A percentile compares a stretch with the other conserved stretches of the same genome.
phyloP scores from a whole-genome alignment of 73 alveolate species.

The Breviolum minutum region DNA sequence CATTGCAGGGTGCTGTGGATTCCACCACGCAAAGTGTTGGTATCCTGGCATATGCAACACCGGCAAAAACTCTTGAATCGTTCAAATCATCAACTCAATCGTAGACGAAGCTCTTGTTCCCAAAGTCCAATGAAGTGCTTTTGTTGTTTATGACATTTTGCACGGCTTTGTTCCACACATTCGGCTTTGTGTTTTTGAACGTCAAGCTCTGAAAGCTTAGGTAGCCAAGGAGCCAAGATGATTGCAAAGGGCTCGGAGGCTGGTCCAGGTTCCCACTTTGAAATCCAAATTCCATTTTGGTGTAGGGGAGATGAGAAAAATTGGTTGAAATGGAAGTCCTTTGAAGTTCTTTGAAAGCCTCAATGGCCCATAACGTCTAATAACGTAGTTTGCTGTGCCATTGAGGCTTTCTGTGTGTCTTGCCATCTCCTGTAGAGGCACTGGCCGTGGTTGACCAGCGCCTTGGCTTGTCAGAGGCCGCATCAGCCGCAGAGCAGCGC shows the following conservation, averaged over 20 bases:
- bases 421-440: background rate
- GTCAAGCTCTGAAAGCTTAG: background rate
- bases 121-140: background rate
- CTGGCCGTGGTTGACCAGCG: constrained; percentile 58
- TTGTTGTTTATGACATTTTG: background rate
- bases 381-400: no score
- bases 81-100: no score
- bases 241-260: constrained; percentile 71
- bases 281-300: background rate
- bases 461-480: constrained; percentile 73
- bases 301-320: background rate
- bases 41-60: background rate
- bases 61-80: background rate
- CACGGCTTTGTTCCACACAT: no score
- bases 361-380: no score
- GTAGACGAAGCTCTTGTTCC: no score
- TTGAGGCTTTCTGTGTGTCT: background rate
- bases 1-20: constrained; percentile 54
- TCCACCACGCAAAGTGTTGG: constrained; percentile 45
- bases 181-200: background rate
- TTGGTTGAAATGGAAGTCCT: no score
- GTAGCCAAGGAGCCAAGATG: constrained; percentile 50
- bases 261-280: no score
- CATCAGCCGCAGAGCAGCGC: constrained; percentile 89
- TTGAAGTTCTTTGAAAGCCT: no score